phyloP scores from a whole-genome alignment of 1,139 yeast genomes.

The Magnusiomyces clavatus region DNA sequence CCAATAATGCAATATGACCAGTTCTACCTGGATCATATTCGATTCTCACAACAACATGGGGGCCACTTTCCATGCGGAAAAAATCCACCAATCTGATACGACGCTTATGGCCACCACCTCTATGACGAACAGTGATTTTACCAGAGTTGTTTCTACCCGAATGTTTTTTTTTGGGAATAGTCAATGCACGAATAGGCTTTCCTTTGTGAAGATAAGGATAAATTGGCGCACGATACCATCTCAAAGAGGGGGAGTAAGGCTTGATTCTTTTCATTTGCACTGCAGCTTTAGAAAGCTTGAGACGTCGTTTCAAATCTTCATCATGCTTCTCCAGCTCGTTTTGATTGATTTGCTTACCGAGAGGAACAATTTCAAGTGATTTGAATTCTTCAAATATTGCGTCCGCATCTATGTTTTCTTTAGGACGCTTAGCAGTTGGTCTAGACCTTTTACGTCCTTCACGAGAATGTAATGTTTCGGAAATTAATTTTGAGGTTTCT shows the following conservation, averaged over 20 bases:
- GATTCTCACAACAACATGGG: constrained; percentile 73
- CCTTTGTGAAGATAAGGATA: constrained; percentile 86
- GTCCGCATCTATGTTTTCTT: constrained; percentile 15
- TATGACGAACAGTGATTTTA: constrained; percentile 80
- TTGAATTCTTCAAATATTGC: constrained; percentile 19
- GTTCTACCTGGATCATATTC: constrained; percentile 96
- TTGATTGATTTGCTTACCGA: constrained; percentile 25
- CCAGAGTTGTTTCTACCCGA: constrained; percentile 93
- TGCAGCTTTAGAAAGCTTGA: constrained; percentile 61
- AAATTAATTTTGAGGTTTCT: no score
- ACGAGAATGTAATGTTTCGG: neutral
- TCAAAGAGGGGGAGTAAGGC: constrained; percentile 78
- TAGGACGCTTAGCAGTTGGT: constrained; percentile 16
- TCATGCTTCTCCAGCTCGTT: constrained; percentile 81
- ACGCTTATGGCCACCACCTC: constrained; percentile 95
- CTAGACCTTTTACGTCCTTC: constrained; percentile 15
- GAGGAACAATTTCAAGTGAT: constrained; percentile 22
- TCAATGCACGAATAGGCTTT: constrained; percentile 66
- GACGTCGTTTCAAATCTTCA: constrained; percentile 59
- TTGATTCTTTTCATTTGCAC: constrained; percentile 69
- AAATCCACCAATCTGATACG: constrained; percentile 80
- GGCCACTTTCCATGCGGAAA: constrained; percentile 58
- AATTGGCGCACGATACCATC: constrained; percentile 84
- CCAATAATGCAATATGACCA: constrained; percentile 82
- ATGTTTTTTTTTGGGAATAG: constrained; percentile 61